phyloP scores from a whole-genome alignment of 768 basidiomycete genomes.

The Pleurotus citrinopileatus region DNA sequence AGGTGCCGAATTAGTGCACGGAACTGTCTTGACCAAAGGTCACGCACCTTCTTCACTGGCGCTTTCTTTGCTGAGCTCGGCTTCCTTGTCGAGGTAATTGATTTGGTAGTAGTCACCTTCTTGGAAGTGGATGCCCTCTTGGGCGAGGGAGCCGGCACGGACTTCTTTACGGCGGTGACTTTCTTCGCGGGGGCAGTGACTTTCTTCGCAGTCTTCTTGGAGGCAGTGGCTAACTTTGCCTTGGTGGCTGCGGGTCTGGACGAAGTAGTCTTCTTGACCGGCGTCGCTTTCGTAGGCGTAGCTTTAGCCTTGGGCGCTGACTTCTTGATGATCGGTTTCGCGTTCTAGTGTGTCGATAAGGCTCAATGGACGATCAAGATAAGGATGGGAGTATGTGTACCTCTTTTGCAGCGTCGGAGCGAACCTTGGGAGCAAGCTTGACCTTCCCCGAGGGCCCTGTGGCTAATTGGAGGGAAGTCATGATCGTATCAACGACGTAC shows the following conservation, averaged over 20 bases:
- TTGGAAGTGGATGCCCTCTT: slow-evolving; percentile 25
- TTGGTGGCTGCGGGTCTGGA: slow-evolving; percentile 18
- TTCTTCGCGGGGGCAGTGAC: slow-evolving; percentile 14
- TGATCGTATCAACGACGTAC: slow-evolving; percentile 6
- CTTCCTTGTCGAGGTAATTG: slow-evolving; percentile 20
- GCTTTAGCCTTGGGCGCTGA: slow-evolving; percentile 16
- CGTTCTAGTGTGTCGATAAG: slow-evolving; percentile 29
- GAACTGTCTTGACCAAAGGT: neutral
- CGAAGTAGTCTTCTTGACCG: slow-evolving; percentile 16
- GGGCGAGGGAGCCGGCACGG: slow-evolving; percentile 10
- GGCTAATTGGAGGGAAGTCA: slow-evolving; percentile 22
- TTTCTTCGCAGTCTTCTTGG: slow-evolving; percentile 27
- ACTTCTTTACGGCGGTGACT: slow-evolving; percentile 18
- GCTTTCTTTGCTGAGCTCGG: slow-evolving; percentile 39
- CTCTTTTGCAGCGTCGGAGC: slow-evolving; percentile 55
- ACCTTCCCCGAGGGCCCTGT: slow-evolving; percentile 35
- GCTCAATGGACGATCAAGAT: slow-evolving; percentile 11
- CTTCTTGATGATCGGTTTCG: slow-evolving; percentile 31
- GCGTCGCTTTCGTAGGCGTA: slow-evolving; percentile 22
- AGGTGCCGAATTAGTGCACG: neutral
- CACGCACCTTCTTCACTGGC: slow-evolving; percentile 56
- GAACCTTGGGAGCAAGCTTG: slow-evolving; percentile 69
- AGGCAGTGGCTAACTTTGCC: slow-evolving; percentile 15
- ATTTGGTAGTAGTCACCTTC: slow-evolving; percentile 15
- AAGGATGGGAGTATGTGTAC: slow-evolving; percentile 21